phyloP scores from a whole-genome alignment of 495 filamentous ascomycete genomes.

The Staphylotrichum tortipilum region DNA sequence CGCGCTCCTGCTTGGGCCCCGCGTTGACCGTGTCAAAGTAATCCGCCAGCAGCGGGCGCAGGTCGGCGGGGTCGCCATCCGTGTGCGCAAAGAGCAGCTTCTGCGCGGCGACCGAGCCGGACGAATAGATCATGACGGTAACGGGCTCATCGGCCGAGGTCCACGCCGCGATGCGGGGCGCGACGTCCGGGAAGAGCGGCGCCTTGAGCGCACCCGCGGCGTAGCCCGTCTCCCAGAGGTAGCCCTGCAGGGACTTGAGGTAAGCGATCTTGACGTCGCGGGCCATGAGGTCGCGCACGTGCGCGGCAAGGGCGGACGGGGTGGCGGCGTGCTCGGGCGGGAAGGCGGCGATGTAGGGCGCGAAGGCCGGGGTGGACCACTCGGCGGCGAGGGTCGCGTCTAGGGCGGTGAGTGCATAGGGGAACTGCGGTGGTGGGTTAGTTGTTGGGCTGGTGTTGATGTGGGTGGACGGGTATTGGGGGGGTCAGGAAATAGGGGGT shows the following conservation, averaged over 20 bases:
- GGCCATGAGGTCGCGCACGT: constrained; percentile 55
- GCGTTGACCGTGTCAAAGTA: constrained; percentile 69
- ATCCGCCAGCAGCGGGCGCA: constrained; percentile 44
- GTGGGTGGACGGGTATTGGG: background rate
- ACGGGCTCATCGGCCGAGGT: constrained; percentile 13
- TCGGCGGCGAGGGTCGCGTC: constrained; percentile 46
- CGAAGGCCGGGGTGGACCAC: constrained; percentile 51
- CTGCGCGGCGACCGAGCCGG: constrained; percentile 62
- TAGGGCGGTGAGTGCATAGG: constrained; percentile 56
- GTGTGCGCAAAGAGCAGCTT: constrained; percentile 62
- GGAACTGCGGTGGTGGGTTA: constrained; percentile 43
- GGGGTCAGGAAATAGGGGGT: background rate
- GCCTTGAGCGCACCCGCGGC: constrained; percentile 49
- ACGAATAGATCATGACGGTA: constrained; percentile 59
- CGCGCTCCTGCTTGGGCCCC: constrained; percentile 53
- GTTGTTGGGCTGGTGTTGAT: background rate
- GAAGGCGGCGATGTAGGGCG: constrained; percentile 53
- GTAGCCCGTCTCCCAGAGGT: constrained; percentile 62
- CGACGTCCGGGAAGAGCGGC: constrained; percentile 61
- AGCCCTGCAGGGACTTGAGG: constrained; percentile 64
- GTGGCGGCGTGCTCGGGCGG: constrained; percentile 47
- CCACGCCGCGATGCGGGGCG: constrained; percentile 47
- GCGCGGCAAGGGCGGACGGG: constrained; percentile 43
- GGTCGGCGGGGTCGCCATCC: constrained; percentile 45
- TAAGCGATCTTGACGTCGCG: constrained; percentile 60